Base-by-base conservation (phyloP, 179 eudicot species). In the Actinidia arguta region DNA sequence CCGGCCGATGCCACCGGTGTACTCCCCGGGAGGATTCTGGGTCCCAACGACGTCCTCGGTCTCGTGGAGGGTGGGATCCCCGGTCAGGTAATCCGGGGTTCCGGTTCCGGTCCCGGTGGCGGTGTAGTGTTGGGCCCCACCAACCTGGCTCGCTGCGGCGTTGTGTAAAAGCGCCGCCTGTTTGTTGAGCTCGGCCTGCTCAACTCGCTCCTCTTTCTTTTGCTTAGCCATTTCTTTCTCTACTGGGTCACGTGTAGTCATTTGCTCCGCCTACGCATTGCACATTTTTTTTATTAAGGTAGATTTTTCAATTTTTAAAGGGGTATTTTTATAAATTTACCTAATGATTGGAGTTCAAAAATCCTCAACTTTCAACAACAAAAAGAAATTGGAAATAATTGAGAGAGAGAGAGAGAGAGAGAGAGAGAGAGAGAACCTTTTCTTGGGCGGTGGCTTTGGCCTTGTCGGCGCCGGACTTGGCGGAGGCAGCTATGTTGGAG, bases 111-210 rank as follows among this genome's bases (percentile, higher is more conserved):
- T 18, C 14, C 61, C 61, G 24, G 59, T 13, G 4, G 52, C 16
- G 14, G 84, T 50, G 76, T 24, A 48, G n/a, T 24, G 48, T 25
- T 80, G 62, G 7, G 86, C 10, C 0, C 78, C 80, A 10, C 89
- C 89, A 2, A 78, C 83, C 56, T 88, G 81, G 73, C 74, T 87
- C 52, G 55, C 74, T 8, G 88, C 87, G 8, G 92, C 89, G 76
- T 90, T 91, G 17, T 84, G 87, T 58, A 80, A 84, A 5, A 86
- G 87, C 4, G 90, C 87, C 81, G 81, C 82, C 55, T 85, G 89
- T 81, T 93, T 93, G 27, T 88, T 74, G 10, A 83, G 69, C 83
- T 91, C 98, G 0, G 94, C 95, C 1, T 88, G 87, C 3, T 81
- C 82, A 17, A 83, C 79, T 24, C 83, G 79, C n/a, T 84, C 89